A percentile compares a stretch with the other conserved stretches of the same genome.
Conservation (phyloP, 495 filamentous ascomycete genomes). For the Cenococcum geophilum region DNA sequence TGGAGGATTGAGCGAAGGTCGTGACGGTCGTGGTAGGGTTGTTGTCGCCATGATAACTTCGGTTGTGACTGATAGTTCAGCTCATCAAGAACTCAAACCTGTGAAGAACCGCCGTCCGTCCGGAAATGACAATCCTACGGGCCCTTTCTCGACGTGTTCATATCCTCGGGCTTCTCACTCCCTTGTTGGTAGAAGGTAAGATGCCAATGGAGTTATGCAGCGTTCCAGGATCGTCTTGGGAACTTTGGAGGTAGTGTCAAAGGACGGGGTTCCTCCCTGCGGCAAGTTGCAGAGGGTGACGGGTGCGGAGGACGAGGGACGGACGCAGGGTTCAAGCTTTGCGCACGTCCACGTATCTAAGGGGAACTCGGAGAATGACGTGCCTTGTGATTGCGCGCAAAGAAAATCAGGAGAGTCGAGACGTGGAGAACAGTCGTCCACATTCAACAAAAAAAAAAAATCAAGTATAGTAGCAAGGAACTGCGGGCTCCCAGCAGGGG, state of each 20-base stretch:
- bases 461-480: background rate
- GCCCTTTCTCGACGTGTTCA: conserved; percentile 5
- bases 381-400: background rate
- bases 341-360: conserved; percentile 4
- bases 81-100: conserved; percentile 1
- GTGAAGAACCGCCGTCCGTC: background rate
- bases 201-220: background rate
- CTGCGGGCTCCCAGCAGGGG: background rate
- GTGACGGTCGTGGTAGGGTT: conserved; percentile 58
- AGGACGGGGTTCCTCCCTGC: background rate
- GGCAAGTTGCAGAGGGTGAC: background rate
- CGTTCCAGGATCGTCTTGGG: conserved; percentile 6
- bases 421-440: background rate
- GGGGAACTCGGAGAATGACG: conserved; percentile 3
- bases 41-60: conserved; percentile 47
- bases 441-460: background rate
- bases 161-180: background rate
- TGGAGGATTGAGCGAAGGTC: conserved; percentile 57
- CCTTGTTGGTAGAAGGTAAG: conserved; percentile 1
- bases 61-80: conserved; percentile 2
- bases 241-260: background rate
- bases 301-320: conserved; percentile 1
- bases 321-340: background rate
- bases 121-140: background rate
- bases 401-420: background rate